Base-by-base conservation (phyloP, 1,139 yeast species). In the Entelexis paramagnoliae region DNA sequence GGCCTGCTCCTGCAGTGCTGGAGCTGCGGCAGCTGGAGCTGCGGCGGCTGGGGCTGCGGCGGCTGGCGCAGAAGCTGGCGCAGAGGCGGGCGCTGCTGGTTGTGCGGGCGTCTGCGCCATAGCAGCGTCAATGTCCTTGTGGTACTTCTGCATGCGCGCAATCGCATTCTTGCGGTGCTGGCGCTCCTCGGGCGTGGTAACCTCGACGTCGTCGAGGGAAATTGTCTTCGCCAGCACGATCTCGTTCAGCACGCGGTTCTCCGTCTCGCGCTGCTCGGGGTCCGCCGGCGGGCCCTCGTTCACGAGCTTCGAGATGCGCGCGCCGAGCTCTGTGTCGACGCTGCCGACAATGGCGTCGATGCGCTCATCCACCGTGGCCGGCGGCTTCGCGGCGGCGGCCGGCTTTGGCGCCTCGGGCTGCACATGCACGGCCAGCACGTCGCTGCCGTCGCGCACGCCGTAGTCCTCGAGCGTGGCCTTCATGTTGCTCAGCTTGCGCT, bases 131-230 rank as follows among this genome's bases (percentile, higher is more conserved):
- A 69, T 62, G 20, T 61, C 58, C 28, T 58, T 55, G 55, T 69
- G 72, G 51, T 63, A 62, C 40, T 55, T 47, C 54, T 71, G 73
- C 53, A 71, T 60, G 43, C 52, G 58, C 51, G 69, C 70, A 50
- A 71, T 68, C 7, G 71, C 71, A 16, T 61, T 62, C 53, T 69
- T 68, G 49, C 74, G 63, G 43, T 56, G 54, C 48, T 60, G 59
- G 20, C 74, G 64, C 42, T 68, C 72, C 14, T 62, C 63, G 46
- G 66, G 65, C 3, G 61, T 69, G 26, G 62, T 55, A 16, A 66
- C 69, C 51, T 70, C 73, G 34, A 71, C 63, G 45, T 67, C 68
- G 57, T 71, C 74, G 33, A 71, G 63, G 45, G 63, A 52, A 49
- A 71, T 66, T 60, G 69, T 65, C 51, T 66, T 66, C 53, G 69